A percentile compares a stretch with the other conserved stretches of the same genome.
phyloP scores from a whole-genome alignment of 108 stramenopile genomes.

The Nitzschia sp. region DNA sequence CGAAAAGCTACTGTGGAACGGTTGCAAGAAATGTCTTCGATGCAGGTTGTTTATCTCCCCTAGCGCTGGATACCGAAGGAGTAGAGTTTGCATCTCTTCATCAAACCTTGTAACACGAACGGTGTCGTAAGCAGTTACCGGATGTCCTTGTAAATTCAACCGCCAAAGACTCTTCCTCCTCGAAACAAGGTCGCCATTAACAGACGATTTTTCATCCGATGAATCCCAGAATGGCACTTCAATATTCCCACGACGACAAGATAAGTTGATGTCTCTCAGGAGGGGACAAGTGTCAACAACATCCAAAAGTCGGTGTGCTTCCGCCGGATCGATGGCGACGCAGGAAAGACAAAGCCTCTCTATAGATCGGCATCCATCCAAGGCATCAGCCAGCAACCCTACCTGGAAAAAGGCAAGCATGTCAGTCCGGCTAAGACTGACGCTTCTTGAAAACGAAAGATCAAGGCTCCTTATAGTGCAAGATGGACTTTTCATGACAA shows the following conservation, averaged over 20 bases:
- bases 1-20: not conserved
- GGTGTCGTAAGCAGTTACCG: not conserved
- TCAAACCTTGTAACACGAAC: not conserved
- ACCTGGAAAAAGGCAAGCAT: not conserved
- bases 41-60: not conserved
- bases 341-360: not conserved
- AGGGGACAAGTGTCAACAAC: not conserved
- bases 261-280: not conserved
- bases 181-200: not conserved
- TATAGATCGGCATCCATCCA: not conserved
- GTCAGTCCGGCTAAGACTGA: not conserved
- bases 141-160: not conserved
- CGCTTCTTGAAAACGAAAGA: not conserved
- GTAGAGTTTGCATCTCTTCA: not conserved
- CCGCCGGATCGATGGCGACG: not conserved
- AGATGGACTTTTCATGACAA: not conserved
- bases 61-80: not conserved
- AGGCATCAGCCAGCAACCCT: not conserved
- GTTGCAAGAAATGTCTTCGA: not conserved
- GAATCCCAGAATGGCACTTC: not conserved
- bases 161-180: not conserved
- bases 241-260: not conserved
- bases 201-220: not conserved
- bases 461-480: not conserved
- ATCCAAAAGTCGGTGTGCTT: not conserved